Base-by-base conservation (phyloP, 805 yeast species). In the Diddensiella santjacobensis region DNA sequence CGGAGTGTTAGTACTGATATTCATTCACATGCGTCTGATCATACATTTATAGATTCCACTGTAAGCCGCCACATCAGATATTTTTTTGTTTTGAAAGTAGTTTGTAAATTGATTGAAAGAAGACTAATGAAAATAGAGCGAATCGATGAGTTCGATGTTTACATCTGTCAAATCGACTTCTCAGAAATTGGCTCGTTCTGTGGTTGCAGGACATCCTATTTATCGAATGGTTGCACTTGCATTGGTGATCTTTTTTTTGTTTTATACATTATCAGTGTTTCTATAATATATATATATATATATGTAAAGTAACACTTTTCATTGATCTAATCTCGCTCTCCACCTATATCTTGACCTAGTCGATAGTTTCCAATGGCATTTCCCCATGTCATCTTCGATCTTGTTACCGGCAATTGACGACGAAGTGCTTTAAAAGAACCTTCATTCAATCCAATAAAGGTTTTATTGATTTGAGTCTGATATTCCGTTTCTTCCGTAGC, bases 361-460 rank as follows among this genome's bases (percentile, higher is more conserved):
- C 87, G 79, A 69, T 90, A 90, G 63, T 83, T 86, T 15, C 95
- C 95, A 58, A 88, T 87, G 8, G 96, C 87, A 61, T 80, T 86
- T 24, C 96, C 96, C 99, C 99, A 91, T 64, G 87, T 87, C 60
- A 91, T 84, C 64, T 85, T 89, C 15, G 96, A 78, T 63, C 96
- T 78, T 18, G 96, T 91, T 18, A 91, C 83, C 4, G 99, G 99
- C 54, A 91, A 73, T 64, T 87, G 87, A 67, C 99, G 83, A 69
- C 99, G 79, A 58, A 91, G 75, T 51, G 77, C 76, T 69, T 91
- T 93, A 71, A 93, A 91, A 53, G 81, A 78, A 45, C 74, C 74
- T 55, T 88, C 95, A 65, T 91, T 91, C 62, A 91, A 74, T 23
- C 79, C 78, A 24, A 76, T 71, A 59, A 91, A 85, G 51, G 83